Evolutionary conservation across 495 filamentous ascomycete species (phyloP).

Genomic region (Extremus antarcticus): DNA sequence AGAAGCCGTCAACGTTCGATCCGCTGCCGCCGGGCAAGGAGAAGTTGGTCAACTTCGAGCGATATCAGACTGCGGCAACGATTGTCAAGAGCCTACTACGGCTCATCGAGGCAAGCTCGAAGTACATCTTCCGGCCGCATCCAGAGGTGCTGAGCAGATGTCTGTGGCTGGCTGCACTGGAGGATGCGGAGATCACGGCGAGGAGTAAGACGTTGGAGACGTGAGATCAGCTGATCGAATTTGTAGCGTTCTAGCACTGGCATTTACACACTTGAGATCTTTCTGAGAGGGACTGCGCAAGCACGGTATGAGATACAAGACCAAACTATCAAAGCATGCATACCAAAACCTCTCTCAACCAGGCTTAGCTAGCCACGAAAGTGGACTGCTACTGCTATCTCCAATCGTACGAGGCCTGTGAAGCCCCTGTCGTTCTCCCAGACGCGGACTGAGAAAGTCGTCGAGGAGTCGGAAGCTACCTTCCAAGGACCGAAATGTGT

Average conservation of each 20-base stretch:
- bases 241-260: not conserved
- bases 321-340: no score
- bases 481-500: no score
- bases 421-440: no score
- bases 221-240: not conserved
- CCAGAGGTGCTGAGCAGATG: conserved; percentile 82
- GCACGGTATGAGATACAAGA: not conserved
- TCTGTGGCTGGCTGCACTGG: conserved; percentile 85
- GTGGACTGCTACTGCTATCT: no score
- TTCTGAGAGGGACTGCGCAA: not conserved
- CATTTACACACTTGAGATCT: no score
- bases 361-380: no score
- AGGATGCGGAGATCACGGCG: conserved; percentile 67
- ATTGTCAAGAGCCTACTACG: conserved; percentile 88
- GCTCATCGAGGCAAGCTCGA: conserved; percentile 81
- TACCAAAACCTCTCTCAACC: no score
- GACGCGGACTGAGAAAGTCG: no score
- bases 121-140: conserved; percentile 75
- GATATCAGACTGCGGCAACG: conserved; percentile 77
- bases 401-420: no score
- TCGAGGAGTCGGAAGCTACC: no score
- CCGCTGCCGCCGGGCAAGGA: conserved; percentile 30
- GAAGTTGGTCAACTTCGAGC: conserved; percentile 87
- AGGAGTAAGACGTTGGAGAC: conserved; percentile 44
- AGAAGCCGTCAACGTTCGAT: conserved; percentile 45